Base-by-base conservation (phyloP, 352 stramenopile genomes). In the Elongisporangium undulatum region DNA sequence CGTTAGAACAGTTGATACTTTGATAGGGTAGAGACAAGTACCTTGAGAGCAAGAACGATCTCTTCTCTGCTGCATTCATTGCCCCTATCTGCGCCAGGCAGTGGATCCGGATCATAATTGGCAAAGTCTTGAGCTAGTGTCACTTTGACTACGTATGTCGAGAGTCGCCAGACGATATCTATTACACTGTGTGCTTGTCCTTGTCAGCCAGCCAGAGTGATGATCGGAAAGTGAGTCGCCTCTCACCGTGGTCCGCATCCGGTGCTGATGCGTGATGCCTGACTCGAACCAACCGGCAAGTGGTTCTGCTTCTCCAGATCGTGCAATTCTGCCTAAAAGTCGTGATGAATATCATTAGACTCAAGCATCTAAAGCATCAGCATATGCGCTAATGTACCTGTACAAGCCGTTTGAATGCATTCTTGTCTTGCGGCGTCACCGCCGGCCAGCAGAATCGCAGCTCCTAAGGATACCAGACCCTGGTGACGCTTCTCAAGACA, bases 391-490 rank as follows among this genome's bases (percentile, higher is more conserved):
- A 29, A 45, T 34, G 13, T 17, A 85, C 78, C 66, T 88, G 75
- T 3, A 79, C 72, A n/a, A 82, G 64, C 13, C 77, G 64, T 65
- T 89, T 85, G 58, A 87, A 85, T 39, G 69, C 83, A 53, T 61
- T 71, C 60, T 87, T 87, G 62, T 85, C 76, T 50, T 86, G 79
- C 9, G 77, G 72, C 4, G 71, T 85, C 26, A 77, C 60, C 48
- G 81, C 64, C 22, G 77, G 72, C 77, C 77, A 87, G 55, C 72
- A 87, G 50, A 76, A 85, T 22, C 69, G 67, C 41, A 87, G 60
- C 58, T 85, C 74, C 74, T 86, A 17, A 19, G 4, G 29, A 19
- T 0, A 17, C 49, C 21, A 16, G 13, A 38, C 5, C 20, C 3
- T 26, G 12, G 2, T 8, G 45, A 48, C 12, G 5, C 4, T 21